Conservation (phyloP, 1,284 basidiomycete species). For the Papiliotrema flavescens region DNA sequence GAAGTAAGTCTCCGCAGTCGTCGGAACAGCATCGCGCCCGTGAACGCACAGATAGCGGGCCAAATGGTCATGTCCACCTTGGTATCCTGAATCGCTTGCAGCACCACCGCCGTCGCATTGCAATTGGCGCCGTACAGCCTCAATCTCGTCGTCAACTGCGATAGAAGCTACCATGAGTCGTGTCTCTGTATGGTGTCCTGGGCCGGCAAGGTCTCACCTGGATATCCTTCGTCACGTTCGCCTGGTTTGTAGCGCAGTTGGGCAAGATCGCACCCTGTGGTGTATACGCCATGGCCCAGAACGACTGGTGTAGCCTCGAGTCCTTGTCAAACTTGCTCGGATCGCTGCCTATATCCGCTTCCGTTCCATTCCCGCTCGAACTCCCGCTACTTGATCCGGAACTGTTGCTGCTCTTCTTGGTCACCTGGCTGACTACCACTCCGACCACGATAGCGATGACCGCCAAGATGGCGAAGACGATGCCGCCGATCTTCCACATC, state of each 20-base stretch:
- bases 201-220: conserved; percentile 31
- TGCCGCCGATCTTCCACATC: conserved; percentile 22
- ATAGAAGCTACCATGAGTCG: conserved; percentile 28
- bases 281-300: conserved; percentile 72
- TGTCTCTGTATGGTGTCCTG: too few relatives aligned
- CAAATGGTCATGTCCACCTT: conserved; percentile 83
- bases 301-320: conserved; percentile 58
- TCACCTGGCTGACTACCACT: conserved; percentile 30
- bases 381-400: background rate
- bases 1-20: background rate
- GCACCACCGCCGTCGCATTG: conserved; percentile 54
- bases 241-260: conserved; percentile 48
- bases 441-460: conserved; percentile 28
- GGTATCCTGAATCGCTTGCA: conserved; percentile 80
- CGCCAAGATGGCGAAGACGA: conserved; percentile 29
- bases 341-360: conserved; percentile 46
- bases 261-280: conserved; percentile 49
- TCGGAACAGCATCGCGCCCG: conserved; percentile 1
- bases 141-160: conserved; percentile 45
- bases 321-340: conserved; percentile 65
- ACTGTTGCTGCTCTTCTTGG: conserved; percentile 14
- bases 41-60: conserved; percentile 65
- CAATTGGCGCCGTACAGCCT: conserved; percentile 52
- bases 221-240: conserved; percentile 52
- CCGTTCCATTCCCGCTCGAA: conserved; percentile 5